Evolutionary conservation across 164 flowering plant species (phyloP).

Genomic region (Malania oleifera): DNA sequence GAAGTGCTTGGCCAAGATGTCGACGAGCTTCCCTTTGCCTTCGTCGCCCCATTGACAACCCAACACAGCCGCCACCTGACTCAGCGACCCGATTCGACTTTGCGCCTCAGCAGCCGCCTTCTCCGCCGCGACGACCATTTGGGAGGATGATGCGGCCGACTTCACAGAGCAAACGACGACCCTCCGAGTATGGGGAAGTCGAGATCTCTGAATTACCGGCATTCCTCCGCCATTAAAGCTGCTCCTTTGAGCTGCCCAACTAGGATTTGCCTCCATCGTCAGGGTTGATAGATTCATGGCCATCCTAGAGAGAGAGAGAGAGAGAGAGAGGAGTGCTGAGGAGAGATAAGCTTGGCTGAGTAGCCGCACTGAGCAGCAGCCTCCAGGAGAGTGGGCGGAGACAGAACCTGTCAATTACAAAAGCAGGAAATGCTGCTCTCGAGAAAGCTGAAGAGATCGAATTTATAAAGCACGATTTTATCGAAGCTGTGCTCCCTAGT

Average conservation of each 20-base stretch:
- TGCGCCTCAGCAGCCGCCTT: constrained; percentile 14
- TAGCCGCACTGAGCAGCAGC: too few relatives aligned
- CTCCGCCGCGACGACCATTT: constrained; percentile 22
- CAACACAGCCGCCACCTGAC: constrained; percentile 86
- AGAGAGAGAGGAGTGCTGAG: neutral
- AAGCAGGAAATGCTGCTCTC: too few relatives aligned
- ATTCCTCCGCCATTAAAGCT: neutral
- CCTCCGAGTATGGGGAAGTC: neutral
- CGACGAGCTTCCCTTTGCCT: constrained; percentile 98
- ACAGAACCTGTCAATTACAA: too few relatives aligned
- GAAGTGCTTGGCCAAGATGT: constrained; percentile 74
- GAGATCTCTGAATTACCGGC: neutral
- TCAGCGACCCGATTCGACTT: constrained; percentile 54
- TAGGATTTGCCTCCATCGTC: constrained; percentile 18
- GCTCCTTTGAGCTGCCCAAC: neutral
- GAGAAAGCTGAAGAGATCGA: too few relatives aligned
- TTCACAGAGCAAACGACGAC: constrained; percentile 25
- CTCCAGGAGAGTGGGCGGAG: too few relatives aligned
- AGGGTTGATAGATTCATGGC: constrained; percentile 24
- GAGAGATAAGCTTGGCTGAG: too few relatives aligned
- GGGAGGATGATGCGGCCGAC: constrained; percentile 25
- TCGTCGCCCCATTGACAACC: constrained; percentile 96
- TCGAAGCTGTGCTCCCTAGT: too few relatives aligned
- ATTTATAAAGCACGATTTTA: too few relatives aligned
- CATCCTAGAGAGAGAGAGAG: neutral